These are phyloP conservation scores for Candida khao-thaluensis DNA, from an alignment of 805 yeast species.

Conservation along the genomic window DNA sequence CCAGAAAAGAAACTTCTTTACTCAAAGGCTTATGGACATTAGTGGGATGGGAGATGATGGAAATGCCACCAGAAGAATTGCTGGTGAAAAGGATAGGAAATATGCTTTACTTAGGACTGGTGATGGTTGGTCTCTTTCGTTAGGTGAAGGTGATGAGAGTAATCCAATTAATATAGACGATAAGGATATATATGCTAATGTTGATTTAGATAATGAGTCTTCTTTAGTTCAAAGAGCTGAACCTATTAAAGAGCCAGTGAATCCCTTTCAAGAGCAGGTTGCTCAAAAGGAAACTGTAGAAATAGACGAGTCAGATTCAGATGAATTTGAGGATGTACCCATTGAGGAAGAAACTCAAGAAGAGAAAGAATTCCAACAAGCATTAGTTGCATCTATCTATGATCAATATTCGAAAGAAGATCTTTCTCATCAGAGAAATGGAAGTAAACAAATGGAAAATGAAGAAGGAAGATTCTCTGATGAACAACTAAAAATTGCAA, in stretches of 20 bases:
- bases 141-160: constrained; percentile 43
- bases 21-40: constrained; percentile 81
- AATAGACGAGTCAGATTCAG: constrained; percentile 10
- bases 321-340: constrained; percentile 63
- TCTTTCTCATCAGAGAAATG: no score
- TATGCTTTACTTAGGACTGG: constrained; percentile 74
- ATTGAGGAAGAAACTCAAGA: constrained; percentile 28
- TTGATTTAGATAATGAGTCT: constrained; percentile 2
- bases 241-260: neutral
- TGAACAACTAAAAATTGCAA: constrained; percentile 42
- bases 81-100: constrained; percentile 77
- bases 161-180: constrained; percentile 55
- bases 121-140: constrained; percentile 80
- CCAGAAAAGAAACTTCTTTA: constrained; percentile 82
- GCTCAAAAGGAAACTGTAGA: neutral
- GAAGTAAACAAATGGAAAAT: neutral
- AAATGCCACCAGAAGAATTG: constrained; percentile 57
- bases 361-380: constrained; percentile 26
- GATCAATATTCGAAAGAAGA: constrained; percentile 21
- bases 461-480: constrained; percentile 14
- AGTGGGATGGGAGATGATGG: constrained; percentile 72
- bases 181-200: constrained; percentile 7
- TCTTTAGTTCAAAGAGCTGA: neutral
- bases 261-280: no score
- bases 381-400: constrained; percentile 38